Evolutionary conservation across 163 green algal species (phyloP).

Genomic region (Chloromonas sp.): DNA sequence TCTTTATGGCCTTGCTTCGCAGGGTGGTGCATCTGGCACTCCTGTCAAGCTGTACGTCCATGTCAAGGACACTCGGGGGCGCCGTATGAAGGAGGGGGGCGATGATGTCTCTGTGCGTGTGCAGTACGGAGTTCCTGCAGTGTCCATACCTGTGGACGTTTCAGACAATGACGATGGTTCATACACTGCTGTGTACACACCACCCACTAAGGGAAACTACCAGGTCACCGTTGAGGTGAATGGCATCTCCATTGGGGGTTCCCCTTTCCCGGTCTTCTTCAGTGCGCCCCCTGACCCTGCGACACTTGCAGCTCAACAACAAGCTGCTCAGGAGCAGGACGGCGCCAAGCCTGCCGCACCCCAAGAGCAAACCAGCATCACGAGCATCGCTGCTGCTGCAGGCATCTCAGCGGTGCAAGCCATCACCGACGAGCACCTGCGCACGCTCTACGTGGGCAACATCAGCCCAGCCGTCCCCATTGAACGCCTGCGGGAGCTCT

Average conservation of each 20-base stretch:
- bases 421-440: conserved; percentile 29
- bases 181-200: conserved; percentile 72
- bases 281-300: conserved; percentile 41
- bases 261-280: conserved; percentile 85
- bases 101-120: conserved; percentile 56
- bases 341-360: neutral
- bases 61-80: conserved; percentile 48
- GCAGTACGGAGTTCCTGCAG: conserved; percentile 4
- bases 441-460: conserved; percentile 26
- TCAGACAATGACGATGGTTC: conserved; percentile 69
- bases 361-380: neutral
- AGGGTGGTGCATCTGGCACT: conserved; percentile 26
- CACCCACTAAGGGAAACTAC: conserved; percentile 69
- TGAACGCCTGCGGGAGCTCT: conserved; percentile 49
- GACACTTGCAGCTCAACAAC: conserved; percentile 1
- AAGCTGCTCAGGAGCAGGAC: conserved; percentile 10
- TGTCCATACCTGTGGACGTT: conserved; percentile 22
- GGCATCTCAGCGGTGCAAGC: conserved; percentile 10
- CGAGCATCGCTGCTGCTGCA: neutral
- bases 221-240: conserved; percentile 74
- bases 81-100: conserved; percentile 48
- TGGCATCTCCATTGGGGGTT: conserved; percentile 61
- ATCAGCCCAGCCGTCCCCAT: conserved; percentile 22
- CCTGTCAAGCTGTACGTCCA: conserved; percentile 52
- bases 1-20: neutral